Conservation (phyloP, 495 filamentous ascomycete species). For the Podospora tetraspora region DNA sequence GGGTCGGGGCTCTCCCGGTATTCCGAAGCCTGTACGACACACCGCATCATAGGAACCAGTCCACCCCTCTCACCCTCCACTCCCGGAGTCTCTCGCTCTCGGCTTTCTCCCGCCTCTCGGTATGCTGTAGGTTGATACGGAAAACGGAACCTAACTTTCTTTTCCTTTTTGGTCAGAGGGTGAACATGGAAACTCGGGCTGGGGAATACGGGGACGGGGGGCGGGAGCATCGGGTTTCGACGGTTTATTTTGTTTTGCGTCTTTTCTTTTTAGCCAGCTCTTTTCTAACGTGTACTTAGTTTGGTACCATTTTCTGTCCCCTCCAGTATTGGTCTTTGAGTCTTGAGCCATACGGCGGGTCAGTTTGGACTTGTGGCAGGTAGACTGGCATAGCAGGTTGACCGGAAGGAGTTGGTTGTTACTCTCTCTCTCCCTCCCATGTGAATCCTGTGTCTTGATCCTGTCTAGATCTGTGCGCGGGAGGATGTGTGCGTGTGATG, state of each 20-base stretch:
- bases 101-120: not conserved
- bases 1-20: not conserved
- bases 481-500: no score
- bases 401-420: no score
- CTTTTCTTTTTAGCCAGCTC: not conserved
- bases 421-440: no score
- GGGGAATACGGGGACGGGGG: not conserved
- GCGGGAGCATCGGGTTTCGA: not conserved
- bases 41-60: no score
- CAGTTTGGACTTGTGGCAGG: no score
- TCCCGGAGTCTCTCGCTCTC: not conserved
- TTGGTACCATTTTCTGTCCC: no score
- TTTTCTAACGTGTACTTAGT: not conserved
- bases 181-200: not conserved
- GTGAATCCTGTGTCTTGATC: no score
- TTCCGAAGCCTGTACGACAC: no score
- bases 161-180: not conserved
- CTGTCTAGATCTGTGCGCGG: no score
- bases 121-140: not conserved
- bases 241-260: not conserved
- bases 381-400: no score
- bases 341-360: no score
- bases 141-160: not conserved
- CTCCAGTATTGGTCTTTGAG: no score
- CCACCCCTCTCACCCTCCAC: not conserved